Conservation (phyloP, 2,329 filamentous ascomycete genomes). For the Clonostachys sp. region DNA sequence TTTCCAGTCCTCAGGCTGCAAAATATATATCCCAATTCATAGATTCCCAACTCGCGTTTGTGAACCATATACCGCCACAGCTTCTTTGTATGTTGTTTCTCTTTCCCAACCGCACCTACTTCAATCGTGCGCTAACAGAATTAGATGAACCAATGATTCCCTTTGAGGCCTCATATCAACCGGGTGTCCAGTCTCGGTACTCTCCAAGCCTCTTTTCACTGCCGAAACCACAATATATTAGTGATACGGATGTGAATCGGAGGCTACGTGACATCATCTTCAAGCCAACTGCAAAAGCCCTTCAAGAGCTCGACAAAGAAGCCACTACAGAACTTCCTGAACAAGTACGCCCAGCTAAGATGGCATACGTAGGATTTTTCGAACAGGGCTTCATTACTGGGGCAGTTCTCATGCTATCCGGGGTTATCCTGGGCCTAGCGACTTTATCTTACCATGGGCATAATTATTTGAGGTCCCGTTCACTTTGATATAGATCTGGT, state of each 20-base stretch:
- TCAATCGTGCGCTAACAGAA: not conserved
- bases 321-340: constrained; percentile 17
- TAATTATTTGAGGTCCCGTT: not conserved
- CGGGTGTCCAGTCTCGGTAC: constrained; percentile 27
- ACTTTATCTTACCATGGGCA: not conserved
- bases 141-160: constrained; percentile 29
- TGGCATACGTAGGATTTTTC: constrained; percentile 37
- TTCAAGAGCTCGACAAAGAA: constrained; percentile 3
- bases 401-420: constrained; percentile 14
- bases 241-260: constrained; percentile 7
- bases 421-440: not conserved
- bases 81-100: constrained; percentile 28
- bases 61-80: constrained; percentile 53
- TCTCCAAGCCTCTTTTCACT: constrained; percentile 34
- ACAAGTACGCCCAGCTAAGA: constrained; percentile 15
- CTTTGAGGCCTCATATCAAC: constrained; percentile 11
- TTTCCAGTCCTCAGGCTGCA: constrained; percentile 38
- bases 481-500: not conserved
- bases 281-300: constrained; percentile 3
- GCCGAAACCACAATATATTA: constrained; percentile 34
- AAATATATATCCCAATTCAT: constrained; percentile 59
- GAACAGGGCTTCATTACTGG: constrained; percentile 38
- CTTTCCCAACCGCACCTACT: not conserved
- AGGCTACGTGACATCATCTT: constrained; percentile 10
- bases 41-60: constrained; percentile 38